Evolutionary conservation across 495 filamentous ascomycete genomes (phyloP), one percentile per base, ranked within the genome.

Genomic region (Niebla homalea): DNA sequence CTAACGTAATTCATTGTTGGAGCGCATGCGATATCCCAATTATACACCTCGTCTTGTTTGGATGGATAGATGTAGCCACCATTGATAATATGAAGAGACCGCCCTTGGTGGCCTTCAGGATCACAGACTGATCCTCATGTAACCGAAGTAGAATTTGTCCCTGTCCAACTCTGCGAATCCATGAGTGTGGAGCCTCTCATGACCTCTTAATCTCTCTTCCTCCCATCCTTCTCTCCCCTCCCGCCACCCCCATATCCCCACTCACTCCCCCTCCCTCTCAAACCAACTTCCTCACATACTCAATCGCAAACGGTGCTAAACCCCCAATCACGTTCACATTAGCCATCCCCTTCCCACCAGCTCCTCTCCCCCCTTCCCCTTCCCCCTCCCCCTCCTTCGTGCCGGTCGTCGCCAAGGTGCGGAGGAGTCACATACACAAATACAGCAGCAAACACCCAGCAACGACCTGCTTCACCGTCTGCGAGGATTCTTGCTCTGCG

Each of bases 251-350:
- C 16, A 15, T 19, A 21, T 1, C 20, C 39, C 39, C 49, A 23
- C 18, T 35, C 25, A 1, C 19, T 15, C 8, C 15, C 36, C 15
- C 26, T 0, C 2, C 20, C 54, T 36, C 64, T 69, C 81, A 94
- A 46, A 93, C 72, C 55, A 92, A 70, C 64, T 83, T 85, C 58
- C 68, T 77, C 54, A 83, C 74, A 59, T 80, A 85, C 56, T 92
- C 85, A 64, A 93, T 68, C 53, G 80, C 76, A 68, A 93, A 93
- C 50, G 88, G 88, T 48, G 85, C 88, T 92, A 53, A 39, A 51
- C 36, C 19, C 37, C 0, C 2, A 5, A 48, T 1, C 12, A 23
- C n/a, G n/a, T n/a, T 26, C 22, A 15, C n/a, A 46, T 56, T 37
- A 43, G 38, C 36, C 22, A 44, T 37, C 18, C 26, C 14, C n/a